Conservation (phyloP, 345 rosid genomes). For the Sonneratia caseolaris region DNA sequence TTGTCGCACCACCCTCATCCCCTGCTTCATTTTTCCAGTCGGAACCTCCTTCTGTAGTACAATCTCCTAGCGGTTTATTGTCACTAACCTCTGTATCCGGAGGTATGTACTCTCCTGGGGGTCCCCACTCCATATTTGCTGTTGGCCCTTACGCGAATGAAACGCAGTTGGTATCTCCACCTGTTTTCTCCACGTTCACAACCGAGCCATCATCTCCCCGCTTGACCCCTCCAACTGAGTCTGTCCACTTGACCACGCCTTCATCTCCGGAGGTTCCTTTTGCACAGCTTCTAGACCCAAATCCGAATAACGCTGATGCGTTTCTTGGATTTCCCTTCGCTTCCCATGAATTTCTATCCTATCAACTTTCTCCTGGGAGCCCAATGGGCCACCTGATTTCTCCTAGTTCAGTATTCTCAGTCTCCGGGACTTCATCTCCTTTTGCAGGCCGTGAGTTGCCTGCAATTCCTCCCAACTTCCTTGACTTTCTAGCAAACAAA, state of each 20-base stretch:
- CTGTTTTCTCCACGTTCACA: conserved; percentile 77
- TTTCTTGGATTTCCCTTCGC: conserved; percentile 38
- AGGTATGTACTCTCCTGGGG: conserved; percentile 53
- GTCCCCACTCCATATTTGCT: conserved; percentile 81
- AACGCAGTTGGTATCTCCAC: conserved; percentile 88
- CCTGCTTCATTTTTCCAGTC: conserved; percentile 96
- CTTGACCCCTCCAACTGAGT: conserved; percentile 81
- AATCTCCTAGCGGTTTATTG: conserved; percentile 66
- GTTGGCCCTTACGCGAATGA: conserved; percentile 93
- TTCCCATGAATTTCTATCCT: conserved; percentile 63
- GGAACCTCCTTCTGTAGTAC: conserved; percentile 75
- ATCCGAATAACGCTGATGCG: conserved; percentile 24
- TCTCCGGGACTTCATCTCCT: conserved; percentile 89
- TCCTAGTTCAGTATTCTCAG: conserved; percentile 81
- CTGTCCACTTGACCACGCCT: conserved; percentile 74
- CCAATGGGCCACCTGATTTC: conserved; percentile 83
- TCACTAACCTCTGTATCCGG: conserved; percentile 53
- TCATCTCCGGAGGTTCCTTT: conserved; percentile 97
- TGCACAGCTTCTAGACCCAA: conserved; percentile 64
- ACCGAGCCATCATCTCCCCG: conserved; percentile 99
- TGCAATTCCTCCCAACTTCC: conserved; percentile 30
- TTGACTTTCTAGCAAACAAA: conserved; percentile 45
- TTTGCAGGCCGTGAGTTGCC: conserved; percentile 58
- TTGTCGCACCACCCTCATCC: conserved; percentile 92
- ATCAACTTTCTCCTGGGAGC: conserved; percentile 89